Evolutionary conservation across 495 filamentous ascomycete genomes (phyloP).

Genomic region (Rhizodiscina lignyota): DNA sequence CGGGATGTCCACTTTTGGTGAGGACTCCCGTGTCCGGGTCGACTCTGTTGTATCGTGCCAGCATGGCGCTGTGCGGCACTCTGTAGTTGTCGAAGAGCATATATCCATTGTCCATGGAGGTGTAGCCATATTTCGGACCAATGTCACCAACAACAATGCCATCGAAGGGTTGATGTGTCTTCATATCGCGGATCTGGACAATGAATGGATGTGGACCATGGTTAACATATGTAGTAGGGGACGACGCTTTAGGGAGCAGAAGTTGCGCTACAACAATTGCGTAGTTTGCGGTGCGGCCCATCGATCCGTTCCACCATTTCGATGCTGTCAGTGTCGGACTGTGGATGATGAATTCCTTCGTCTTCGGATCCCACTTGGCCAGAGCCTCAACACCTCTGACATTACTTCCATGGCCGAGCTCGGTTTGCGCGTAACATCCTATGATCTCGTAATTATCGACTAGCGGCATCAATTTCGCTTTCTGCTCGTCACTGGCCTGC

Average conservation of each 20-base stretch:
- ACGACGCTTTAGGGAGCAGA: constrained; percentile 22
- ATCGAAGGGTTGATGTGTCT: constrained; percentile 24
- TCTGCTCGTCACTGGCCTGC: constrained; percentile 28
- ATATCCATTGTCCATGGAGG: constrained; percentile 33
- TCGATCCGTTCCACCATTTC: constrained; percentile 35
- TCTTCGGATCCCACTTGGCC: constrained; percentile 25
- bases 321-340: constrained; percentile 30
- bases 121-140: constrained; percentile 31
- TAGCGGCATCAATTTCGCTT: constrained; percentile 27
- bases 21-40: constrained; percentile 25
- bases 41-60: constrained; percentile 27
- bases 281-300: constrained; percentile 29
- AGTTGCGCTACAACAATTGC: constrained; percentile 31
- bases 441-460: constrained; percentile 28
- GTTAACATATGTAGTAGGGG: constrained; percentile 13
- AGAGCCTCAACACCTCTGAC: constrained; percentile 29
- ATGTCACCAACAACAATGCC: constrained; percentile 33
- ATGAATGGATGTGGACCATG: constrained; percentile 33
- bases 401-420: constrained; percentile 33
- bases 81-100: constrained; percentile 31
- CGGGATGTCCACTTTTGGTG: constrained; percentile 23
- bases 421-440: constrained; percentile 29
- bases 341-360: constrained; percentile 29
- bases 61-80: constrained; percentile 30
- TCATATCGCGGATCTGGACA: constrained; percentile 29